Evolutionary conservation across 1,284 basidiomycete species (phyloP).

Genomic region (Cutaneotrichosporon mucoides): DNA sequence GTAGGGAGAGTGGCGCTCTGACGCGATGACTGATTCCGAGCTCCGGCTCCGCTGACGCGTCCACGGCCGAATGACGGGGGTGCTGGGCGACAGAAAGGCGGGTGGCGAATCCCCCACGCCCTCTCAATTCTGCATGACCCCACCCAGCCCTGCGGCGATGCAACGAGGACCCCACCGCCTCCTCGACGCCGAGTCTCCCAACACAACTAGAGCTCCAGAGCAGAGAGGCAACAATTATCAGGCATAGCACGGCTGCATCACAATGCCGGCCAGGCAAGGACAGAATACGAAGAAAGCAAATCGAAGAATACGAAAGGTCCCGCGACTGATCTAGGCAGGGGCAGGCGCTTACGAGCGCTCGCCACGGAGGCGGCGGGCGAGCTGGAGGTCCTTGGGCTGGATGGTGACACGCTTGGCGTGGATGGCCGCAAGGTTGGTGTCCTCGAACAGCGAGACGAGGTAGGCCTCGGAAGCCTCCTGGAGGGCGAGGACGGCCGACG

Average conservation of each 20-base stretch:
- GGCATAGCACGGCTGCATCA: conserved; percentile 16
- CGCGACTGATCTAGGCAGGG: neutral
- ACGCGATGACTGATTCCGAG: too few relatives aligned
- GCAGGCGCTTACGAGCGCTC: conserved; percentile 64
- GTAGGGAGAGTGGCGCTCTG: too few relatives aligned
- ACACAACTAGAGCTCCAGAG: too few relatives aligned
- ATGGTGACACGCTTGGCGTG: conserved; percentile 83
- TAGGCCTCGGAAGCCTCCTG: conserved; percentile 90
- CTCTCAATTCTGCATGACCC: too few relatives aligned
- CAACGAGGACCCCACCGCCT: too few relatives aligned
- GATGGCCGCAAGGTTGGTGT: conserved; percentile 81
- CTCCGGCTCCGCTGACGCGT: too few relatives aligned
- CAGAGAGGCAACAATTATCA: neutral
- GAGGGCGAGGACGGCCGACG: conserved; percentile 81
- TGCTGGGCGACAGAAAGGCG: too few relatives aligned
- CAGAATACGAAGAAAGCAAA: conserved; percentile 20
- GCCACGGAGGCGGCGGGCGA: conserved; percentile 71
- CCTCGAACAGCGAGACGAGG: conserved; percentile 75
- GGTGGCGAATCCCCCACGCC: too few relatives aligned
- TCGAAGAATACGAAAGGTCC: conserved; percentile 11
- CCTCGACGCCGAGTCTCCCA: too few relatives aligned
- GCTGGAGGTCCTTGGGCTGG: conserved; percentile 72
- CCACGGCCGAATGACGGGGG: too few relatives aligned
- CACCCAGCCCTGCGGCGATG: too few relatives aligned
- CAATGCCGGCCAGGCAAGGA: conserved; percentile 11